Evolutionary conservation across 2,329 filamentous ascomycete genomes (phyloP).

Genomic region (Cercospora brassicicola): DNA sequence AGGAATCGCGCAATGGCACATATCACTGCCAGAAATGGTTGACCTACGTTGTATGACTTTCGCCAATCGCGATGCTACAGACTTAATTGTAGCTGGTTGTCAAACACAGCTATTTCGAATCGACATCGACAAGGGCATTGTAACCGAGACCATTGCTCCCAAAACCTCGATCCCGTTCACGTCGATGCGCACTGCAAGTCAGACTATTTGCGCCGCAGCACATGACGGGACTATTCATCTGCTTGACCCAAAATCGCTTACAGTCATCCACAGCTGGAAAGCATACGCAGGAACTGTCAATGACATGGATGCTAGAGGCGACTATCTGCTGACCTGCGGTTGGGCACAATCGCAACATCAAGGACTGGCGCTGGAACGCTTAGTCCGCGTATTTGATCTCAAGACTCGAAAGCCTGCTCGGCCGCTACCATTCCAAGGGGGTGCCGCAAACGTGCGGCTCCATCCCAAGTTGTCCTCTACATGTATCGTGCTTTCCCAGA

Average conservation of each 20-base stretch:
- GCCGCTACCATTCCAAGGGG: slow-evolving; percentile 87
- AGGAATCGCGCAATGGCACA: slow-evolving; percentile 84
- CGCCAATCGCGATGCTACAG: slow-evolving; percentile 77
- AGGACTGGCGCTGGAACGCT: slow-evolving; percentile 80
- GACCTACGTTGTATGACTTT: slow-evolving; percentile 95
- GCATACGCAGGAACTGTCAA: slow-evolving; percentile 86
- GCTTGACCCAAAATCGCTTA: slow-evolving; percentile 75
- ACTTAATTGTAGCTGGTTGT: slow-evolving; percentile 82
- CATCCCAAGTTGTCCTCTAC: slow-evolving; percentile 95
- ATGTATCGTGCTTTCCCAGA: slow-evolving; percentile 87
- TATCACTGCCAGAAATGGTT: slow-evolving; percentile 74
- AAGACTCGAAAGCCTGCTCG: slow-evolving; percentile 85
- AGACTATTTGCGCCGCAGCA: slow-evolving; percentile 90
- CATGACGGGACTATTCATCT: slow-evolving; percentile 80
- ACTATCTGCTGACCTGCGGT: slow-evolving; percentile 93
- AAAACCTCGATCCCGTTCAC: slow-evolving; percentile 63
- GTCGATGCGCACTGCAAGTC: slow-evolving; percentile 81
- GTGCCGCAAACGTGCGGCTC: slow-evolving; percentile 92
- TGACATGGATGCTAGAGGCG: slow-evolving; percentile 95
- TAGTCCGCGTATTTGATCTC: slow-evolving; percentile 93
- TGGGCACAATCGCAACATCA: slow-evolving; percentile 81
- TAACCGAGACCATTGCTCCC: slow-evolving; percentile 44
- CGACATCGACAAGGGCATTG: slow-evolving; percentile 58
- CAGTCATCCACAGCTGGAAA: slow-evolving; percentile 82
- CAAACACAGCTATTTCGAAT: slow-evolving; percentile 82